These are phyloP conservation scores for Punctularia strigosozonata DNA, from an alignment of 768 basidiomycete species.

Conservation along the genomic window DNA sequence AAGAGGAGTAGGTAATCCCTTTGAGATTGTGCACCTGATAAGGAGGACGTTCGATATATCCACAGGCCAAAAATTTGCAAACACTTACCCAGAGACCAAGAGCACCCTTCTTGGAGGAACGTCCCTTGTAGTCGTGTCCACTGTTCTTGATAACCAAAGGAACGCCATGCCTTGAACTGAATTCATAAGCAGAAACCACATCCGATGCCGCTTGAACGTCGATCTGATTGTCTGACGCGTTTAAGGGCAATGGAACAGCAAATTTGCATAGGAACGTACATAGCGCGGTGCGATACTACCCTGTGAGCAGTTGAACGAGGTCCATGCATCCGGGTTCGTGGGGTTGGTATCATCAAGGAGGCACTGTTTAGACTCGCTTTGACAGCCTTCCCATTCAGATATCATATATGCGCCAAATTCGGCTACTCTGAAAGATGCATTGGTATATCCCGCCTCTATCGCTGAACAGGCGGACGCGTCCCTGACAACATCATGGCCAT, in stretches of 20 bases:
- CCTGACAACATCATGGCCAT: too few relatives aligned
- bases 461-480: constrained; percentile 15
- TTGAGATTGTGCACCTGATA: too few relatives aligned
- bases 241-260: background rate
- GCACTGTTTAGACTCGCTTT: constrained; percentile 31
- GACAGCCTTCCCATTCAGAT: constrained; percentile 47
- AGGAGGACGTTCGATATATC: too few relatives aligned
- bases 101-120: constrained; percentile 14
- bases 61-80: background rate
- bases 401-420: constrained; percentile 20
- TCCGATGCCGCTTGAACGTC: constrained; percentile 12
- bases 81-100: constrained; percentile 15
- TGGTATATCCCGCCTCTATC: constrained; percentile 18
- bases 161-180: constrained; percentile 13
- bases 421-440: constrained; percentile 12
- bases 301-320: constrained; percentile 10
- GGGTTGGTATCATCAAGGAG: constrained; percentile 28
- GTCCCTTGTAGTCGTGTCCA: constrained; percentile 23
- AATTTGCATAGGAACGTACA: constrained; percentile 8
- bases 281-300: constrained; percentile 17
- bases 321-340: constrained; percentile 9
- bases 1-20: background rate
- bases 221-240: constrained; percentile 10
- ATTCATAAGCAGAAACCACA: constrained; percentile 15
- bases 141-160: constrained; percentile 21